Evolutionary conservation across 1,284 basidiomycete species (phyloP), one percentile per base, ranked within the genome.

Genomic region (Vanrija humicola): DNA sequence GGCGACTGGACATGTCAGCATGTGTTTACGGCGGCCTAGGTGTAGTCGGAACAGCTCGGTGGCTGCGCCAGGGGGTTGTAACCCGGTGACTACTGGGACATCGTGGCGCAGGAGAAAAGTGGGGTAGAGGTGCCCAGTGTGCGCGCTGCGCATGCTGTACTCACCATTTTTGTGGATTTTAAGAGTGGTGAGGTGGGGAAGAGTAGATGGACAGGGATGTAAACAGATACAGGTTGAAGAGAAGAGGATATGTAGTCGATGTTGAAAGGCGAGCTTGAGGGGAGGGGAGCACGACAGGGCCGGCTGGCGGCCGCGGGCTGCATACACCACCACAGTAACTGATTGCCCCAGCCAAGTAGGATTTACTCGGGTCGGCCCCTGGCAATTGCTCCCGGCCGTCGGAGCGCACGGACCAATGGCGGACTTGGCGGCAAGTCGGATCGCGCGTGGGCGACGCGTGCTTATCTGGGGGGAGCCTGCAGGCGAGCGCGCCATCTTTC

Each of bases 131-230:
- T 14, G 6, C 15, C 38, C n/a, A 8, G 12, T 7, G 45, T 28
- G 23, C 19, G 5, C 28, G 16, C 29, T 25, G 18, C 29, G 23
- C 3, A 18, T 5, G 19, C 6, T 34, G 8, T 29, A 43, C 54
- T 51, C 50, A 56, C 55, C 55, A 56, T 56, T 52, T 56, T 55
- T 34, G 25, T 6, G 1, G 40, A n/a, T 46, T 43, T 43, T 34
- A 42, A 21, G 50, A 42, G 47, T 49, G 53, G 53, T 49, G 48
- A 38, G 40, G 44, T n/a, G 15, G 9, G 34, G 14, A 34, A 34
- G 34, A 34, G 12, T 12, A 34, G 34, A 34, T 34, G 34, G 14
- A 34, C 34, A 34, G 34, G 34, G 34, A 34, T 29, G 23, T 34
- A 34, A 12, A 12, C 9, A 34, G 34, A 34, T 15, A 34, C 34